phyloP scores from a whole-genome alignment of 495 filamentous ascomycete genomes.

The Xylaria acuta region DNA sequence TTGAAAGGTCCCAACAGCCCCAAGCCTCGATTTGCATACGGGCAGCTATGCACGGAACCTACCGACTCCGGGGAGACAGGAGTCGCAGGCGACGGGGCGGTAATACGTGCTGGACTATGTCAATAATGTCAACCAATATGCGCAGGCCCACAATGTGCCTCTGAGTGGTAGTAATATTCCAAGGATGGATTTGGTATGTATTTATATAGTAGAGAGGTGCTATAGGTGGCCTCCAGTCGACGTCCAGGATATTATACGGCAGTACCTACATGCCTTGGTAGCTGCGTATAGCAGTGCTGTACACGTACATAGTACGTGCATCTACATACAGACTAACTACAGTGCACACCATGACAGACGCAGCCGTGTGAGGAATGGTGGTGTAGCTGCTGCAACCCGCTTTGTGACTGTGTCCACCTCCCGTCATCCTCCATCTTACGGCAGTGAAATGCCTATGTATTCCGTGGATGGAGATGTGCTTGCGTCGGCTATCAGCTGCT shows the following conservation, averaged over 20 bases:
- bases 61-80: neutral
- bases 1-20: neutral
- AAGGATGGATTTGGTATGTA: conserved; percentile 2
- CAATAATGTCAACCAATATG: conserved; percentile 13
- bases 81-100: neutral
- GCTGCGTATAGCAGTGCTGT: conserved; percentile 17
- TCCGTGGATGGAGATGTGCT: conserved; percentile 17
- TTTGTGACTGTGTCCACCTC: conserved; percentile 19
- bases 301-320: conserved; percentile 28
- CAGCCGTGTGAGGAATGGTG: conserved; percentile 15
- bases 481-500: conserved; percentile 37
- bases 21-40: neutral
- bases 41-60: neutral
- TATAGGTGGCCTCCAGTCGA: conserved; percentile 10
- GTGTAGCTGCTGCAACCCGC: conserved; percentile 26
- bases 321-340: conserved; percentile 23
- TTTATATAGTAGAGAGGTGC: neutral
- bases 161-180: conserved; percentile 9
- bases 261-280: conserved; percentile 13
- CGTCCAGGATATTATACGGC: conserved; percentile 10
- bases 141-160: neutral
- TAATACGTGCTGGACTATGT: conserved; percentile 10
- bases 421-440: conserved; percentile 2
- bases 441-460: conserved; percentile 19
- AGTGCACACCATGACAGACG: conserved; percentile 14